Percentiles rank a stretch among this genome's conserved stretches.
Conservation (phyloP, 495 filamentous ascomycete species). For the Ascobolus immersus region DNA sequence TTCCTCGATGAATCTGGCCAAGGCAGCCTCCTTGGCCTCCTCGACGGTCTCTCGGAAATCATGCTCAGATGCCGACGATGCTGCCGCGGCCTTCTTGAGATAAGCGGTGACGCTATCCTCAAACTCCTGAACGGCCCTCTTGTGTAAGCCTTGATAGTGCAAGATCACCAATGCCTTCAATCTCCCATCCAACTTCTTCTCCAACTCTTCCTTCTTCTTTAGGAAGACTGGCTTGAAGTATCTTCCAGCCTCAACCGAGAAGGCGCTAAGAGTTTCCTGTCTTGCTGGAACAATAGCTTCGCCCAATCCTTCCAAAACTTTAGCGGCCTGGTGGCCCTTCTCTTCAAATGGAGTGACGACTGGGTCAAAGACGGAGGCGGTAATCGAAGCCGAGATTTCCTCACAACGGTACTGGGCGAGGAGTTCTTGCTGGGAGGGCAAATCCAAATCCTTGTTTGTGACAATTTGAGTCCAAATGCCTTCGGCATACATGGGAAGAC, state of each 20-base stretch:
- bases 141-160: conserved; percentile 68
- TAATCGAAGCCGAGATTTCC: conserved; percentile 43
- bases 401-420: conserved; percentile 94
- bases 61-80: conserved; percentile 61
- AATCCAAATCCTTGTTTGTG: conserved; percentile 89
- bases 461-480: conserved; percentile 96
- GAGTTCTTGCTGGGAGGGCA: conserved; percentile 89
- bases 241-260: conserved; percentile 68
- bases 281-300: conserved; percentile 45
- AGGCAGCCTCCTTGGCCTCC: conserved; percentile 45
- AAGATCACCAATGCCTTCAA: conserved; percentile 69
- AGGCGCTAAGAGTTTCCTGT: conserved; percentile 47
- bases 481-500: conserved; percentile 73
- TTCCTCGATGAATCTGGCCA: conserved; percentile 52
- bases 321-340: conserved; percentile 45
- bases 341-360: conserved; percentile 66
- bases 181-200: conserved; percentile 58
- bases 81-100: conserved; percentile 49
- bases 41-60: conserved; percentile 90
- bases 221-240: conserved; percentile 91
- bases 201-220: conserved; percentile 60
- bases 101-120: conserved; percentile 47
- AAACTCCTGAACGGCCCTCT: conserved; percentile 65
- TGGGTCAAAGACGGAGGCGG: conserved; percentile 36
- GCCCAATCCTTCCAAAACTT: conserved; percentile 53